A percentile compares a stretch with the other conserved stretches of the same genome.
These are phyloP conservation scores for Saraca asoca DNA, from an alignment of 331 rosid genomes.

Conservation along the genomic window DNA sequence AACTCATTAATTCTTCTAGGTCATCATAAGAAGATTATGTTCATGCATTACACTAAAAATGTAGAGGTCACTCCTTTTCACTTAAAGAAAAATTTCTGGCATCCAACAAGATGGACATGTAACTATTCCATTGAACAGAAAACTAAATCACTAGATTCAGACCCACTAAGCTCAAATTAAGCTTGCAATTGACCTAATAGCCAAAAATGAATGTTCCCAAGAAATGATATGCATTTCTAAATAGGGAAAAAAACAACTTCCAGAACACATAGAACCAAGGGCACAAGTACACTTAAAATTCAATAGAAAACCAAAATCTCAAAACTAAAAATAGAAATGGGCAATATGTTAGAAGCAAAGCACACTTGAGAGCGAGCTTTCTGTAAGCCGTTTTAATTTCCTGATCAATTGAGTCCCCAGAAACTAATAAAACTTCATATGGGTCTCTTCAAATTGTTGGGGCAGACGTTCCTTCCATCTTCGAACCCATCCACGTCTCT, in stretches of 20 bases:
- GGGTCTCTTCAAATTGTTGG: constrained; percentile 86
- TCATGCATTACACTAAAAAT: background rate
- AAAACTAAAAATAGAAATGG: background rate
- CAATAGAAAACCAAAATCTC: background rate
- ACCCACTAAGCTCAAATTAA: no score
- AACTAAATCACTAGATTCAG: background rate
- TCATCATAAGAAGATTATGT: constrained; percentile 8
- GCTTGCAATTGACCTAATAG: no score
- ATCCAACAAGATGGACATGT: background rate
- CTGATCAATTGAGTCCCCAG: constrained; percentile 78
- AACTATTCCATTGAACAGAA: constrained; percentile 3
- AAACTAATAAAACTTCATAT: constrained; percentile 75
- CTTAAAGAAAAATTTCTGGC: background rate
- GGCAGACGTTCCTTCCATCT: constrained; percentile 82
- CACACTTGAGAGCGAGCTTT: constrained; percentile 93
- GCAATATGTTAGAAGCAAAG: constrained; percentile 13
- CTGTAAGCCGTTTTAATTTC: constrained; percentile 93
- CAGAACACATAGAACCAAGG: constrained; percentile 6
- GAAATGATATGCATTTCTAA: no score
- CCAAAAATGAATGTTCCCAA: no score
- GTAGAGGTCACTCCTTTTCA: background rate
- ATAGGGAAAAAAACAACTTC: constrained; percentile 16
- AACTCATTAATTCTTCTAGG: background rate
- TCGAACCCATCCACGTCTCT: constrained; percentile 63
- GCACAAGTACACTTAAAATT: background rate